Conservation (phyloP, 257 asterid genomes). For the Solanum appendiculatum region DNA sequence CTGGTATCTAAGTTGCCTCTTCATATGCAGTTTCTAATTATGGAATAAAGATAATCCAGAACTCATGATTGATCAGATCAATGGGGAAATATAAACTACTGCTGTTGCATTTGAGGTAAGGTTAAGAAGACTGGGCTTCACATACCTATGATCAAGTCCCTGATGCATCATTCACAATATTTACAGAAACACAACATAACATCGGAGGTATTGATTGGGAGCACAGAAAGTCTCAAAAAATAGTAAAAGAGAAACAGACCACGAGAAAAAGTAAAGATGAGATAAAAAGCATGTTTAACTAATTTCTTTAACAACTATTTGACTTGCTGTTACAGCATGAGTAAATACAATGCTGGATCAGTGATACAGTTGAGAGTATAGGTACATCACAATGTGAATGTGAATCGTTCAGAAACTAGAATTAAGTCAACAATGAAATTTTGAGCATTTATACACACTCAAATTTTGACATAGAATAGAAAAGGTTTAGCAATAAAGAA, state of each 20-base stretch:
- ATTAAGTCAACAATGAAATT: not conserved
- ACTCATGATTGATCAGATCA: not conserved
- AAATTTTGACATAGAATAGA: not conserved
- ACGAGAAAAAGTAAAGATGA: not conserved
- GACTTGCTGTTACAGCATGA: not conserved
- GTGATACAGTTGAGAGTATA: not conserved
- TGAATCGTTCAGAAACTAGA: not conserved
- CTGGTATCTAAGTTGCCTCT: not conserved
- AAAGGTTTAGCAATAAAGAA: not conserved
- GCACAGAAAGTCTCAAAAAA: not conserved
- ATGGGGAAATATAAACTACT: not conserved
- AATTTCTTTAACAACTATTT: not conserved
- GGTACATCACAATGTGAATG: not conserved
- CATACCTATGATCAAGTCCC: not conserved
- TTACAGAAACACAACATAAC: not conserved
- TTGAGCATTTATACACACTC: not conserved
- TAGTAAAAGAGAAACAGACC: not conserved
- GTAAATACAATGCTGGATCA: not conserved
- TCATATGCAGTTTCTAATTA: not conserved
- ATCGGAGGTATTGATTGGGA: not conserved
- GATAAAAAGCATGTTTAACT: not conserved
- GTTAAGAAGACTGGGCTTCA: not conserved
- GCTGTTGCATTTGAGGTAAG: not conserved
- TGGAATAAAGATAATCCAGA: not conserved
- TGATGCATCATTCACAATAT: not conserved